Evolutionary conservation across 257 asterid species (phyloP), one percentile per base, ranked within the genome.

Genomic region (Nicotiana attenuata): DNA sequence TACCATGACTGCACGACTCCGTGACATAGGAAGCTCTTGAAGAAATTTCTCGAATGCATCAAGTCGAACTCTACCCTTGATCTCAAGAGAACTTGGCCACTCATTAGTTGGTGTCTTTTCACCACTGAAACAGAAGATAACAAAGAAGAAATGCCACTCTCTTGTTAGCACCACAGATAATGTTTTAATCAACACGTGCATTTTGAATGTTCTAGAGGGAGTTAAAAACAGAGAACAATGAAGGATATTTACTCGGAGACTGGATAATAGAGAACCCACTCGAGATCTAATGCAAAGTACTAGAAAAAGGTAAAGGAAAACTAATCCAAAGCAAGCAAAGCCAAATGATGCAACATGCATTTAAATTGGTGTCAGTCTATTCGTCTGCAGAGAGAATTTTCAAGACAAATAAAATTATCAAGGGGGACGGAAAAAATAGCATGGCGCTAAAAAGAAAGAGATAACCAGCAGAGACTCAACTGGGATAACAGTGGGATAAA

Each of bases 1-100:
- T 96, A 96, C 99, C 99, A 96, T 96, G 92, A 96, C 99, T 86
- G 98, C 98, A 89, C 99, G 99, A 24, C 97, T 92, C 79, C 99
- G 97, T 65, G 99, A 96, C 92, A 88, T 90, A 0, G 97, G 99
- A 84, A 96, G 98, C 80, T 92, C 97, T 88, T 90, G 93, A 73
- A 96, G 85, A 86, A 96, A 96, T 83, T 94, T 96, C 81, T 92
- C 98, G 83, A 96, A 96, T 4, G 99, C 97, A 64, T 91, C 99
- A 50, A 93, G 93, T 82, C 96, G 88, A 79, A 96, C 99, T 90
- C 97, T 90, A 65, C 99, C 99, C 89, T 94, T 94, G 87, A 94
- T 90, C 90, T 96, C 99, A 52, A 96, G 92, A 80, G 97, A 89
- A 69, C 82, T 78, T 56, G 98, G 90, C 98, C 99, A 96, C 84